phyloP scores from a whole-genome alignment of 75 land plant genomes.

The Selaginella moellendorffii region DNA sequence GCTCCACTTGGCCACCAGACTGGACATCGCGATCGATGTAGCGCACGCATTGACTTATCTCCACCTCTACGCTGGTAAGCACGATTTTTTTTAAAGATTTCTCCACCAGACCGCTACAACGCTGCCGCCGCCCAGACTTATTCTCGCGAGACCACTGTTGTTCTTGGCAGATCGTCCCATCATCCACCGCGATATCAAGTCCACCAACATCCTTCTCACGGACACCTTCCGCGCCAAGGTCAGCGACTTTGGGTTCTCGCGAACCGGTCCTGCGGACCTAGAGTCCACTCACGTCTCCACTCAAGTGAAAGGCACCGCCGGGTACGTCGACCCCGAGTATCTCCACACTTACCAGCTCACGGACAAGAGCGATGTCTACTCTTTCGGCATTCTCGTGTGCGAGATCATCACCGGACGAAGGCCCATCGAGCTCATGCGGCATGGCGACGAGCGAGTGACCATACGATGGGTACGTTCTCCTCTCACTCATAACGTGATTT shows the following conservation, averaged over 20 bases:
- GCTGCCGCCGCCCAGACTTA: not conserved
- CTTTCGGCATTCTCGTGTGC: conserved; percentile 74
- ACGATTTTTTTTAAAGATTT: not conserved
- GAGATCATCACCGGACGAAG: conserved; percentile 77
- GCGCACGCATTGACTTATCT: conserved; percentile 92
- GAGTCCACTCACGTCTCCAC: conserved; percentile 84
- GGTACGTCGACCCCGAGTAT: conserved; percentile 92
- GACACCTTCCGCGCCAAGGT: conserved; percentile 76
- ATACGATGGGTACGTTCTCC: conserved; percentile 53
- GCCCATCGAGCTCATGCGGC: conserved; percentile 54
- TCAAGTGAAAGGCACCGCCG: conserved; percentile 92
- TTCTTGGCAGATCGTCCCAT: conserved; percentile 62
- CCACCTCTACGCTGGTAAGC: conserved; percentile 70
- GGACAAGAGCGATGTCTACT: conserved; percentile 84
- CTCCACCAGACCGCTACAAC: not conserved
- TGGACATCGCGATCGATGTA: conserved; percentile 81
- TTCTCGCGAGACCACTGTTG: not conserved
- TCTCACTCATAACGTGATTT: not conserved
- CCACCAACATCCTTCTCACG: conserved; percentile 86
- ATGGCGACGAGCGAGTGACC: conserved; percentile 54
- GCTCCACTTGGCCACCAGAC: conserved; percentile 55
- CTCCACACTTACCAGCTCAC: conserved; percentile 72
- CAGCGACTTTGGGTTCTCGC: conserved; percentile 88
- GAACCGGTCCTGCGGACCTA: conserved; percentile 42
- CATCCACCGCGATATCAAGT: conserved; percentile 88